Evolutionary conservation across 2,329 filamentous ascomycete genomes (phyloP).

Genomic region (Cercospora beticola): DNA sequence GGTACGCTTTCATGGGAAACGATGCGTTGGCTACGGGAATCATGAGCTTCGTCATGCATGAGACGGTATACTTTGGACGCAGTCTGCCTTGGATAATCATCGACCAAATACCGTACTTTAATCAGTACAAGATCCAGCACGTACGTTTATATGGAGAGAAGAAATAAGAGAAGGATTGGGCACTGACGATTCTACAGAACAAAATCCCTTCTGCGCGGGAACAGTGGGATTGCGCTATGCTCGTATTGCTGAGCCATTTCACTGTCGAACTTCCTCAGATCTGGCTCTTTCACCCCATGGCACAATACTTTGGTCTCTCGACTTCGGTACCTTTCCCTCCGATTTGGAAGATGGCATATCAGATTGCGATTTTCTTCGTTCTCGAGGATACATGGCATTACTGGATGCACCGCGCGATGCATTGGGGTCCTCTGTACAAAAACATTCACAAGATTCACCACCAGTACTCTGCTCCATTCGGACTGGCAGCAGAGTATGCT

Average conservation of each 20-base stretch:
- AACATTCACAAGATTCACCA: slow-evolving; percentile 98
- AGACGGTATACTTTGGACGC: slow-evolving; percentile 90
- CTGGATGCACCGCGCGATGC: slow-evolving; percentile 88
- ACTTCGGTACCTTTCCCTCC: slow-evolving; percentile 88
- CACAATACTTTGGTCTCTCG: slow-evolving; percentile 84
- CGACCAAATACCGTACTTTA: slow-evolving; percentile 82
- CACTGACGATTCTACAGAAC: slow-evolving; percentile 45
- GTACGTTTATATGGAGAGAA: slow-evolving; percentile 48
- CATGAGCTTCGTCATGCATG: slow-evolving; percentile 96
- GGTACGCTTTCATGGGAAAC: slow-evolving; percentile 98
- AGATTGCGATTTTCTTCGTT: slow-evolving; percentile 92
- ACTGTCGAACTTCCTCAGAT: slow-evolving; percentile 98
- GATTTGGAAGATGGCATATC: slow-evolving; percentile 79
- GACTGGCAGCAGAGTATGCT: slow-evolving; percentile 93
- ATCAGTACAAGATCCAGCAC: slow-evolving; percentile 91
- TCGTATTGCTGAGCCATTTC: slow-evolving; percentile 93
- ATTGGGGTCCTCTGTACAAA: slow-evolving; percentile 95
- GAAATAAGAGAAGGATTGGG: slow-evolving; percentile 17
- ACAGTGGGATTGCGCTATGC: slow-evolving; percentile 89
- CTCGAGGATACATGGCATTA: slow-evolving; percentile 98
- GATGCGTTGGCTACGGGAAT: slow-evolving; percentile 95
- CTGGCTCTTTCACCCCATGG: slow-evolving; percentile 98
- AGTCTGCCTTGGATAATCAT: slow-evolving; percentile 89
- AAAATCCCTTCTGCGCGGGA: slow-evolving; percentile 92
- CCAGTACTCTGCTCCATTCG: slow-evolving; percentile 96